Base-by-base conservation (phyloP, 1,284 basidiomycete genomes). In the Schizopora paradoxa region DNA sequence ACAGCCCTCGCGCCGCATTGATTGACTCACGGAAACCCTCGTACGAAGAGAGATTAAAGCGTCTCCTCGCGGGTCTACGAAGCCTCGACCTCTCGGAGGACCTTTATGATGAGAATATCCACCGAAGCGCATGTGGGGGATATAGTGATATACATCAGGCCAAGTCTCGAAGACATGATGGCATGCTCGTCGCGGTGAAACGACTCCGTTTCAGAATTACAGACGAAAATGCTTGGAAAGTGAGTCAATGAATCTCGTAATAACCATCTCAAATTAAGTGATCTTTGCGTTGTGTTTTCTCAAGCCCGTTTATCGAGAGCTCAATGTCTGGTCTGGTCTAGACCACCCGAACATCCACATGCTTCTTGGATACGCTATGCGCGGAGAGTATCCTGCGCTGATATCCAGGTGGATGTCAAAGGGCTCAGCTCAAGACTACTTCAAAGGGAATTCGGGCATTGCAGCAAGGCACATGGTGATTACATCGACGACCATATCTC, bases 331-430 rank as follows among this genome's bases (percentile, higher is more conserved):
- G 49, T 37, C 49, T 3, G 43, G 33, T 25, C 40, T 51, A 16
- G 5, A 43, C 21, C 44, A 51, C 34, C 18, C 39, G 16, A 51
- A 51, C 19, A 21, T 51, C 16, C 43, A 47, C 8, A 44, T 40
- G 13, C 40, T 51, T 14, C 38, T 43, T 5, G 49, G 49, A 16
- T 51, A 42, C n/a, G 25, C 40, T 34, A 27, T 47, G 6, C 32
- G 40, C 14, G 49, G 45, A 13, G 43, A 45, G 6, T 47, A 42
- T 26, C 49, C 45, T 6, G 43, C 45, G 2, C 13, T 51, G 3
- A 22, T 51, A 13, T 42, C 49, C 4, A 41, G 47, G 33, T 51
- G 45, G 49, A 51, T 51, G 40, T 22, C 32, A 6, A 42, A 38
- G n/a, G 48, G 48, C 6, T 31, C 44, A 13, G 23, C 31, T 2